Base-by-base conservation (phyloP, 2,329 filamentous ascomycete species). In the Verticillium longisporum region DNA sequence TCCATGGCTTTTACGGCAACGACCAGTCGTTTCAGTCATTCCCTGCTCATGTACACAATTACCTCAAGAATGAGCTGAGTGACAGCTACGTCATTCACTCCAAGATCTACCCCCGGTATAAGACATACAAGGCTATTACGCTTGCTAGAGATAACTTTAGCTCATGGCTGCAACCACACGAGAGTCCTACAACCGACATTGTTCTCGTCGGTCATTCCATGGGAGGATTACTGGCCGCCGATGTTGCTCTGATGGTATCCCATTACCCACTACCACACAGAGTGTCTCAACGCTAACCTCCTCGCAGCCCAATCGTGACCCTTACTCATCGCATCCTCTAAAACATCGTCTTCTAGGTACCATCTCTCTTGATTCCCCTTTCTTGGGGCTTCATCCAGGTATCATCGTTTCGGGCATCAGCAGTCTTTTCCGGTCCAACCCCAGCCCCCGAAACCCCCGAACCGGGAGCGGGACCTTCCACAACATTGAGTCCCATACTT, bases 1-100 rank as follows among this genome's bases (percentile, higher is more conserved):
- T 97, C 61, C 93, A 97, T 77, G 92, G 93, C 63, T 97, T 96
- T 75, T 89, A 95, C 81, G 92, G 93, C 58, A 89, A 91, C 62
- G 90, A 95, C 72, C 89, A 89, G 37, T 96, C 90, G 61, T 97
- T 97, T 71, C 85, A 88, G 64, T 91, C 89, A 55, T 96, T 97
- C 68, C 93, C 93, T 0, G 90, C 89, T 7, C 92, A 97, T 75
- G 84, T 97, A 4, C 93, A 97, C 72, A 84, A 87, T 66, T 81
- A 90, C 38, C 79, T 96, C 45, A 85, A 85, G 13, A 78, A 84
- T 9, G 80, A 87, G 0, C 76, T 97, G 13, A 78, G 79, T 26
- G 87, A 91, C 32, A 88, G 87, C 6, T 92, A 96, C 77, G 83
- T 88, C 38, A 87, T 97, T 1, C 91, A 96, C 73, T 90, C 92